phyloP scores from a whole-genome alignment of 2,329 filamentous ascomycete genomes.

The Aschersonia sp. region DNA sequence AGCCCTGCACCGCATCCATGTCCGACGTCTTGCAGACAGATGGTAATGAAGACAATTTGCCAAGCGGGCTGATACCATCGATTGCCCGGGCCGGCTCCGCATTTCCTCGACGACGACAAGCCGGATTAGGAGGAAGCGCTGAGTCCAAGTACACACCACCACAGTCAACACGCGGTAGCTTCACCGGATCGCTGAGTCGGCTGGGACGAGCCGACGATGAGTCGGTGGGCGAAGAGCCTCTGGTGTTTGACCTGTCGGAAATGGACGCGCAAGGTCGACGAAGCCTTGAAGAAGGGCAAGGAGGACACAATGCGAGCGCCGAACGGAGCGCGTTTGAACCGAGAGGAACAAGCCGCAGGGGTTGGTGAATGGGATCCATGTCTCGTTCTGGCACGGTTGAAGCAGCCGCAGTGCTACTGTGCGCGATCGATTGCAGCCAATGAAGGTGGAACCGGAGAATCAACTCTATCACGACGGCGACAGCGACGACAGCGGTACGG shows the following conservation, averaged over 20 bases:
- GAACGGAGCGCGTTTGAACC: slow-evolving; percentile 25
- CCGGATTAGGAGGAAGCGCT: slow-evolving; percentile 17
- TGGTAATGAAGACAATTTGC: slow-evolving; percentile 30
- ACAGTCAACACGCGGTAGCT: slow-evolving; percentile 30
- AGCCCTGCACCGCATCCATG: slow-evolving; percentile 18
- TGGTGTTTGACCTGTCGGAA: slow-evolving; percentile 63
- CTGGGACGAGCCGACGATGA: slow-evolving; percentile 27
- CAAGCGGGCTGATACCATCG: slow-evolving; percentile 26
- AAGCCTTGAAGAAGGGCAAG: slow-evolving; percentile 40
- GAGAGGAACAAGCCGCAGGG: slow-evolving; percentile 19
- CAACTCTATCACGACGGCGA: too few relatives aligned
- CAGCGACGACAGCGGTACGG: too few relatives aligned
- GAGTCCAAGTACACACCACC: slow-evolving; percentile 24
- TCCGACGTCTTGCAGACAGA: slow-evolving; percentile 23
- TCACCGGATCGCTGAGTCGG: slow-evolving; percentile 24
- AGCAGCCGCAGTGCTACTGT: too few relatives aligned
- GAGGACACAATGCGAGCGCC: slow-evolving; percentile 22
- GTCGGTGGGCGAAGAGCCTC: slow-evolving; percentile 50
- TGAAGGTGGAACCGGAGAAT: too few relatives aligned
- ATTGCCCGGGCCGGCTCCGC: slow-evolving; percentile 26
- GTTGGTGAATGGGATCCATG: slow-evolving; percentile 14
- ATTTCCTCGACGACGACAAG: slow-evolving; percentile 31
- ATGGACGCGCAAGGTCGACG: slow-evolving; percentile 44
- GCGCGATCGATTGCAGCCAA: too few relatives aligned
- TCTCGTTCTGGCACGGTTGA: too few relatives aligned